A percentile compares a stretch with the other conserved stretches of the same genome.
These are phyloP conservation scores for Mycena filopes DNA, from an alignment of 768 basidiomycete species.

Conservation along the genomic window DNA sequence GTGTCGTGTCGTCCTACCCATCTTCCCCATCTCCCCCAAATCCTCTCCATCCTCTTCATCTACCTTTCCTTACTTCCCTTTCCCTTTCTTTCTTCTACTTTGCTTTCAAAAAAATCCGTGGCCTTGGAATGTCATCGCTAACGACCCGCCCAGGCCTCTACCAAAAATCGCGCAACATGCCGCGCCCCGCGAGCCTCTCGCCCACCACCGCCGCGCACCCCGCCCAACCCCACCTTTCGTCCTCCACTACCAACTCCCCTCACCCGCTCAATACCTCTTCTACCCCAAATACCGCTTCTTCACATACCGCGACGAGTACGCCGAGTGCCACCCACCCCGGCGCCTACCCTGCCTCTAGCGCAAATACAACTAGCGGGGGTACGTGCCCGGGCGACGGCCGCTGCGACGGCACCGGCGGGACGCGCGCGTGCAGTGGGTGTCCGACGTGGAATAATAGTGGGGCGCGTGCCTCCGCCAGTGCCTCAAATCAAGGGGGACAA, in stretches of 20 bases:
- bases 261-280: conserved; percentile 34
- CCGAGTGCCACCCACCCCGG: conserved; percentile 25
- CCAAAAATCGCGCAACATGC: conserved; percentile 83
- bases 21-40: too few species aligned
- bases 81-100: too few species aligned
- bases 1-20: too few species aligned
- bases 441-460: conserved; percentile 92
- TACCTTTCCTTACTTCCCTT: too few species aligned
- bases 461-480: neutral
- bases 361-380: conserved; percentile 51
- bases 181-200: conserved; percentile 70
- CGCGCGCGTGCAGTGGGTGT: conserved; percentile 92
- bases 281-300: conserved; percentile 19
- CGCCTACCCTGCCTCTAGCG: conserved; percentile 30
- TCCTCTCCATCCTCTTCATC: too few species aligned
- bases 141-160: conserved; percentile 74
- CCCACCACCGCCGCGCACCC: conserved; percentile 38
- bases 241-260: conserved; percentile 38
- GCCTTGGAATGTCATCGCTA: conserved; percentile 46
- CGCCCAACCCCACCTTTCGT: conserved; percentile 25
- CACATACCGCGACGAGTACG: neutral
- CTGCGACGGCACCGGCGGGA: conserved; percentile 97
- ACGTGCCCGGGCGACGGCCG: conserved; percentile 99
- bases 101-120: too few species aligned
- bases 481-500: neutral